Evolutionary conservation across 2,329 filamentous ascomycete genomes (phyloP), one percentile per base, ranked within the genome.

Genomic region (Fusarium sp.): DNA sequence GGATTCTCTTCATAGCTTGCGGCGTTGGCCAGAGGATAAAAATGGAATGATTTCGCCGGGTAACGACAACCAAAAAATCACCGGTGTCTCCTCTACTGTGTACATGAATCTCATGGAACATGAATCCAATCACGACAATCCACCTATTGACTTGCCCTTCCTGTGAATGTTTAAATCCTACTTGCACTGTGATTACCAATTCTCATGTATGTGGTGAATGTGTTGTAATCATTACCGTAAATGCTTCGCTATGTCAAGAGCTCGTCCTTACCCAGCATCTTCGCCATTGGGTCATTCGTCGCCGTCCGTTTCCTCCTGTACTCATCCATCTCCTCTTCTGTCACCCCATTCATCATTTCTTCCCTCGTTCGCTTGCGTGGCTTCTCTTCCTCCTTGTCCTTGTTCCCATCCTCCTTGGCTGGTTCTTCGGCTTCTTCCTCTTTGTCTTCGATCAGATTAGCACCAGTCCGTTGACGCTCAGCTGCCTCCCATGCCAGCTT

Each of bases 211-310:
- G 6, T 65, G n/a, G 46, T 44, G 24, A 21, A 14, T 44, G 11
- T 34, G 11, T 34, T 39, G 33, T 47, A 33, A 53, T 43, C 39
- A 24, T 38, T 40, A 15, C 31, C 15, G 11, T 42, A 14, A 58
- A 53, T 14, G 36, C 31, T 38, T 50, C 28, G 62, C 63, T 77
- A 76, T 70, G 66, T 64, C 45, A 76, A 58, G 36, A 70, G 62
- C 73, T 92, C 89, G 76, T 94, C 92, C 76, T 89, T 92, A 24
- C 92, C 92, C 45, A 97, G 79, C 72, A 93, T 88, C 7, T 89
- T 90, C 2, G 93, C 92, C 94, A 97, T 97, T 0, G 94, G 94
- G 81, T 97, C 94, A 67, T 93, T 88, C 1, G 90, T 89, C 28
- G 88, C 89, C 52, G 89, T 87, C 68, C 91, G 86, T 77, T 94